A percentile compares a stretch with the other conserved stretches of the same genome.
These are phyloP conservation scores for Ustilago trichophora DNA, from an alignment of 1,284 basidiomycete species.

Conservation along the genomic window DNA sequence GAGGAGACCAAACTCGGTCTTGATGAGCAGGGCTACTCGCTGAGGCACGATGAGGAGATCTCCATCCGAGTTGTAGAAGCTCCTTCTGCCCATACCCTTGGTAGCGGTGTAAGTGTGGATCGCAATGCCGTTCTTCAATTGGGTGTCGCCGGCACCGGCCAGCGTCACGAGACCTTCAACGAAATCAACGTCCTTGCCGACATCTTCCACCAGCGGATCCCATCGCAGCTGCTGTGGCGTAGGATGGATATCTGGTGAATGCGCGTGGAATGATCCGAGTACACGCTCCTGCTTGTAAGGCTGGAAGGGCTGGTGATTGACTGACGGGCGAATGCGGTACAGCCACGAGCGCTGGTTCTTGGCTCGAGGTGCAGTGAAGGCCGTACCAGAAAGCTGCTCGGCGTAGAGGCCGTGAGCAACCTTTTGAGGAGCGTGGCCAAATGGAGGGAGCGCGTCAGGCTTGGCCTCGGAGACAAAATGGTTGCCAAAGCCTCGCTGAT, in stretches of 20 bases:
- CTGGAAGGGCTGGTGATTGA: constrained; percentile 75
- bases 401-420: constrained; percentile 74
- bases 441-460: constrained; percentile 71
- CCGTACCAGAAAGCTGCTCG: constrained; percentile 74
- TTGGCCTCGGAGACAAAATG: constrained; percentile 68
- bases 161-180: constrained; percentile 75
- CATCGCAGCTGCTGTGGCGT: constrained; percentile 75
- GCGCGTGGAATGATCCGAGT: constrained; percentile 50
- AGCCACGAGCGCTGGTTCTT: constrained; percentile 70
- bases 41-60: constrained; percentile 77
- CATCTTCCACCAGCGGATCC: constrained; percentile 71
- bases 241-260: constrained; percentile 71
- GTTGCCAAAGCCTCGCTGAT: constrained; percentile 63
- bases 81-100: constrained; percentile 74
- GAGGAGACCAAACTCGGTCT: constrained; percentile 76
- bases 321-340: constrained; percentile 73
- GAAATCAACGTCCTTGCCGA: constrained; percentile 71
- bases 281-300: constrained; percentile 73
- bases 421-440: constrained; percentile 75
- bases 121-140: constrained; percentile 68
- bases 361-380: constrained; percentile 72
- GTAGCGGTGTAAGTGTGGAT: constrained; percentile 75
- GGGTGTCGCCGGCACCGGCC: constrained; percentile 75
- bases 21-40: constrained; percentile 75
- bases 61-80: constrained; percentile 76